Evolutionary conservation across 352 stramenopile genomes (phyloP).

Genomic region (Phytophthora boehmeriae): DNA sequence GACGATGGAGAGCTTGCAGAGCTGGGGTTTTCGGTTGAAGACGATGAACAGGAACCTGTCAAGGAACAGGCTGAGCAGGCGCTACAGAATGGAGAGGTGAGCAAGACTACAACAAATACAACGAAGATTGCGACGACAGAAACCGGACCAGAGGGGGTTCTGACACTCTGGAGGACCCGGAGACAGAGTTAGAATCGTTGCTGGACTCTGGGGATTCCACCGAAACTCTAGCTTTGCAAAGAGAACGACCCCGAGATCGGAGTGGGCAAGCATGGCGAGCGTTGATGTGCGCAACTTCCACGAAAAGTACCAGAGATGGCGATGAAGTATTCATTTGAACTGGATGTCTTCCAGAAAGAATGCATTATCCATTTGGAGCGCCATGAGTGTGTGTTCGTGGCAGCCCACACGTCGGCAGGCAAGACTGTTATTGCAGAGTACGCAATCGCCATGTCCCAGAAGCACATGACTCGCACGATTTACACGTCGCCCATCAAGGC

Average conservation of each 20-base stretch:
- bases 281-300: conserved; percentile 87
- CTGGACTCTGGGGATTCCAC: conserved; percentile 30
- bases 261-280: conserved; percentile 77
- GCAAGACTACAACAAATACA: conserved; percentile 5
- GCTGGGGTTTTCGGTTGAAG: conserved; percentile 60
- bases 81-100: not conserved
- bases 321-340: conserved; percentile 82
- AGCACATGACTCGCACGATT: conserved; percentile 92
- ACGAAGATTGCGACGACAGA: not conserved
- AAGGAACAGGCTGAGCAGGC: conserved; percentile 8
- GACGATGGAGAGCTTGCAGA: conserved; percentile 68
- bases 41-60: conserved; percentile 32
- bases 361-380: conserved; percentile 94
- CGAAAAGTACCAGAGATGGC: conserved; percentile 85
- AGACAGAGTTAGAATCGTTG: conserved; percentile 60
- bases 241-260: conserved; percentile 29
- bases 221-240: conserved; percentile 18
- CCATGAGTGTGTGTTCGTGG: conserved; percentile 95
- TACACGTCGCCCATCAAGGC: conserved; percentile 99
- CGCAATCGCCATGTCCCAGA: conserved; percentile 94
- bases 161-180: conserved; percentile 35
- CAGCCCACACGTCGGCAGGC: conserved; percentile 96
- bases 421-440: conserved; percentile 99
- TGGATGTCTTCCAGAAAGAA: conserved; percentile 98
- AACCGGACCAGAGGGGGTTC: not conserved